These are phyloP conservation scores for Taxawa tesnikishii DNA, from an alignment of 2,329 filamentous ascomycete genomes.

Conservation along the genomic window DNA sequence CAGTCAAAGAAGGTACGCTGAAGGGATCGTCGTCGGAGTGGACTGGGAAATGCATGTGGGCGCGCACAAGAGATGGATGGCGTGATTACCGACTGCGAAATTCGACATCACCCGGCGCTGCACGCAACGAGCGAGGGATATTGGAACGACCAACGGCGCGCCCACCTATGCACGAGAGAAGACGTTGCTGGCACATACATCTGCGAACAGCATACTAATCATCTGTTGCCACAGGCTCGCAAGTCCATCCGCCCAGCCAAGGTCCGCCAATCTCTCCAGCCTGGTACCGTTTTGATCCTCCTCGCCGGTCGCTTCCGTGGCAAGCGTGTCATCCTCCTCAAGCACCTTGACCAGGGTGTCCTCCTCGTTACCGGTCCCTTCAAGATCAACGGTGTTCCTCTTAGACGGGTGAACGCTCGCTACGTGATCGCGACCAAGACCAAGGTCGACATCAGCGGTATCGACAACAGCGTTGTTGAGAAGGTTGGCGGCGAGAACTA, in stretches of 20 bases:
- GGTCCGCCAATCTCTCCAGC: slow-evolving; percentile 78
- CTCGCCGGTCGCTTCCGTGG: slow-evolving; percentile 98
- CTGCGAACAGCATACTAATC: background rate
- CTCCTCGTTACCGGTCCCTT: slow-evolving; percentile 98
- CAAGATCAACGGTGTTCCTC: slow-evolving; percentile 99
- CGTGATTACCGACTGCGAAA: background rate
- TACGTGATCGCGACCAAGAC: slow-evolving; percentile 87
- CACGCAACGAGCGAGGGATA: no score
- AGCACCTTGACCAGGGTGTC: slow-evolving; percentile 92
- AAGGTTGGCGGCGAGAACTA: slow-evolving; percentile 78
- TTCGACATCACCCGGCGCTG: no score
- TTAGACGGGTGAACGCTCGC: slow-evolving; percentile 83
- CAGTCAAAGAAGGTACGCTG: slow-evolving; percentile 86
- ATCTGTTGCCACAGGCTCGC: slow-evolving; percentile 63
- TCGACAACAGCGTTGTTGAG: slow-evolving; percentile 59
- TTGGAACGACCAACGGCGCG: no score
- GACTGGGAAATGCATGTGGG: background rate
- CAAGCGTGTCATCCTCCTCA: slow-evolving; percentile 99
- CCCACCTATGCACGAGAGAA: no score
- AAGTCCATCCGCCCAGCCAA: slow-evolving; percentile 83
- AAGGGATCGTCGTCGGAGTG: background rate
- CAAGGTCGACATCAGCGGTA: slow-evolving; percentile 70
- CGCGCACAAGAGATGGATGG: background rate
- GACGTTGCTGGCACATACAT: background rate
- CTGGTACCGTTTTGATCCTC: slow-evolving; percentile 95